phyloP scores from a whole-genome alignment of 441 rosid species.

The Gossypium lobatum region DNA sequence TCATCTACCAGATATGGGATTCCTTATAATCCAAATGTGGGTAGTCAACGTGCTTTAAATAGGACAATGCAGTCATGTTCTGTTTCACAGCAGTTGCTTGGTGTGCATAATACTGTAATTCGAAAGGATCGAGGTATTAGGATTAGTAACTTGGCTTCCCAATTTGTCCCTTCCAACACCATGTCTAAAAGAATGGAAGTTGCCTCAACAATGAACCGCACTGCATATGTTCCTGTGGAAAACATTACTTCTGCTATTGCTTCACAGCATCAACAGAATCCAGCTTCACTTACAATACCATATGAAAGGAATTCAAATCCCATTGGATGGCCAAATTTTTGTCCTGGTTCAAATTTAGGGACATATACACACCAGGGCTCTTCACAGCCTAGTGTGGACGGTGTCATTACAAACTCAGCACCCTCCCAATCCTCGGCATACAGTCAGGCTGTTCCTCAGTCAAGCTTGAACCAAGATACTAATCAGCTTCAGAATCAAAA shows the following conservation, averaged over 20 bases:
- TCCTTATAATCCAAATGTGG: slow-evolving; percentile 26
- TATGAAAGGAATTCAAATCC: slow-evolving; percentile 19
- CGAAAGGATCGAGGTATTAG: slow-evolving; percentile 29
- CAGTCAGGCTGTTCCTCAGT: slow-evolving; percentile 26
- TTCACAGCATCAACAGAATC: slow-evolving; percentile 17
- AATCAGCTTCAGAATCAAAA: slow-evolving; percentile 20
- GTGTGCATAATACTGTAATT: slow-evolving; percentile 21
- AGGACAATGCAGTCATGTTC: slow-evolving; percentile 18
- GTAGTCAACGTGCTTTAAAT: slow-evolving; percentile 15
- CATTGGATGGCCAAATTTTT: slow-evolving; percentile 15
- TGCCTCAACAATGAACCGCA: slow-evolving; percentile 12
- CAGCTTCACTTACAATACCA: slow-evolving; percentile 19
- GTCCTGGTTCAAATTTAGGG: slow-evolving; percentile 18
- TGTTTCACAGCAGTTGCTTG: slow-evolving; percentile 23
- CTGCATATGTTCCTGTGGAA: slow-evolving; percentile 24
- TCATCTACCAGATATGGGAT: slow-evolving; percentile 23
- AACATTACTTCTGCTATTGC: slow-evolving; percentile 18
- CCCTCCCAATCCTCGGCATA: slow-evolving; percentile 23
- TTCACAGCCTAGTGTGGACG: slow-evolving; percentile 14
- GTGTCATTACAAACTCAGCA: slow-evolving; percentile 11
- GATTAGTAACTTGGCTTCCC: slow-evolving; percentile 20
- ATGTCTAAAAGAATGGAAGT: slow-evolving; percentile 22
- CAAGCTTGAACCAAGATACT: slow-evolving; percentile 19
- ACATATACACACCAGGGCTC: slow-evolving; percentile 11
- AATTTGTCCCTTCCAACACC: slow-evolving; percentile 22